Evolutionary conservation across 2,329 filamentous ascomycete species (phyloP).

Genomic region (Ophiostoma sp.): DNA sequence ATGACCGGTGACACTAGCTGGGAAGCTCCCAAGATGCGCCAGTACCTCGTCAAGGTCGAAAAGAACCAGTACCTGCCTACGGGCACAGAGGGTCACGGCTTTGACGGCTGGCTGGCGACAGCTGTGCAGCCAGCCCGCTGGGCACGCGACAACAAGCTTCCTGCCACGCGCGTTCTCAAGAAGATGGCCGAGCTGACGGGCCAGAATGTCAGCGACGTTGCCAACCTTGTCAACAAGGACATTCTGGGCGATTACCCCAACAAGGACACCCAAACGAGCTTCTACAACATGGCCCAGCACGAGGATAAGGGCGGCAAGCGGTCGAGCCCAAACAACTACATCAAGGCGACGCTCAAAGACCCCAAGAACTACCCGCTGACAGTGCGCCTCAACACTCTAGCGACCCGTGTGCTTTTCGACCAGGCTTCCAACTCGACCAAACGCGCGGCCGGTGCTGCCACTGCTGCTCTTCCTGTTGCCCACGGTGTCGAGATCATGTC

Average conservation of each 20-base stretch:
- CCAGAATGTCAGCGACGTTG: conserved; percentile 37
- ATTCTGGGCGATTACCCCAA: conserved; percentile 26
- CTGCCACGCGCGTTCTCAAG: conserved; percentile 46
- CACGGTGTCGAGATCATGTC: conserved; percentile 38
- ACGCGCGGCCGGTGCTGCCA: conserved; percentile 19
- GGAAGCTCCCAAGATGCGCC: conserved; percentile 50
- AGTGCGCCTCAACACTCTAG: conserved; percentile 37
- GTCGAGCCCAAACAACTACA: conserved; percentile 56
- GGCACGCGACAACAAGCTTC: conserved; percentile 14
- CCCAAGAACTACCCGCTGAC: conserved; percentile 44
- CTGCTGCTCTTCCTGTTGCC: conserved; percentile 39
- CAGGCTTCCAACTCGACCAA: conserved; percentile 19
- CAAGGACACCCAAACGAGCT: conserved; percentile 24
- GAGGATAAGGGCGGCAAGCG: conserved; percentile 42
- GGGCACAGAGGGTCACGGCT: conserved; percentile 36
- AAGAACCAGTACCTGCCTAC: conserved; percentile 43
- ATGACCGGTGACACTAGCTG: conserved; percentile 54
- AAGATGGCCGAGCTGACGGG: conserved; percentile 52
- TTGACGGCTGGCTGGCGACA: conserved; percentile 47
- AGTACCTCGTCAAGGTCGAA: conserved; percentile 51
- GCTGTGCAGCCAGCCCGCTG: conserved; percentile 25
- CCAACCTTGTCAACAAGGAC: conserved; percentile 28
- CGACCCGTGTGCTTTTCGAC: conserved; percentile 37
- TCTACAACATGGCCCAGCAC: conserved; percentile 29
- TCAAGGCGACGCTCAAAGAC: conserved; percentile 40